Base-by-base conservation (phyloP, 192 early-diverging fungal genomes). In the Entophlyctis helioformis region DNA sequence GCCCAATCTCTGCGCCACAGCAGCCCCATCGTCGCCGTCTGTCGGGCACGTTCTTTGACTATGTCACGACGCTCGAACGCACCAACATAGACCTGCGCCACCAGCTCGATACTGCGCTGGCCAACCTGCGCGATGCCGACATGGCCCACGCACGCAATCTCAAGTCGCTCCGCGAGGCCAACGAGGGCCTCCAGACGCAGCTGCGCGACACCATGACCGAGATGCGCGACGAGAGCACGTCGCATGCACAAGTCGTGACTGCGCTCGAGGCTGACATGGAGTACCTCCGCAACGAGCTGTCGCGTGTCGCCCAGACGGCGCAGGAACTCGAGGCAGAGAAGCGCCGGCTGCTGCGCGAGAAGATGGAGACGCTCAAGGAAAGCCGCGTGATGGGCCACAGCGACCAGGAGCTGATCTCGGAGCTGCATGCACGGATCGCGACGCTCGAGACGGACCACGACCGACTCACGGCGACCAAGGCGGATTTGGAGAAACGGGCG, bases 251-350 rank as follows among this genome's bases (percentile, higher is more conserved):
- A 20, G 40, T 47, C 25, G 58, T 64, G 1, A 15, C 38, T 15
- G n/a, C 2, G 1, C 55, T 69, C 23, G 66, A 69, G 43, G 6
- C 18, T 4, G 61, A 69, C 26, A 52, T 69, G 28, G 66, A 69
- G 0, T 22, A 34, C n/a, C 46, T 64, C 15, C 51, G 61, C 11
- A 22, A 43, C 16, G 66, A 63, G 22, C 44, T 60, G 21, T 22
- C 23, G 13, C 18, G 19, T 16, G 48, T 50, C 18, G 35, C 43
- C 18, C 26, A 33, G 32, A 27, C 44, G 10, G 50, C 50, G 19
- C 18, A 31, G 32, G 55, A 57, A 19, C 50, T 57, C 24, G 61
- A 59, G 32, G 41, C 13, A 7, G 55, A 58, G 19, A 21, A 46
- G 24, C 37, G 38, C n/a, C 28, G 56, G n/a, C 40, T 63, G 35